Base-by-base conservation (phyloP, 805 yeast species). In the Sugiyamaella mastotermitis region DNA sequence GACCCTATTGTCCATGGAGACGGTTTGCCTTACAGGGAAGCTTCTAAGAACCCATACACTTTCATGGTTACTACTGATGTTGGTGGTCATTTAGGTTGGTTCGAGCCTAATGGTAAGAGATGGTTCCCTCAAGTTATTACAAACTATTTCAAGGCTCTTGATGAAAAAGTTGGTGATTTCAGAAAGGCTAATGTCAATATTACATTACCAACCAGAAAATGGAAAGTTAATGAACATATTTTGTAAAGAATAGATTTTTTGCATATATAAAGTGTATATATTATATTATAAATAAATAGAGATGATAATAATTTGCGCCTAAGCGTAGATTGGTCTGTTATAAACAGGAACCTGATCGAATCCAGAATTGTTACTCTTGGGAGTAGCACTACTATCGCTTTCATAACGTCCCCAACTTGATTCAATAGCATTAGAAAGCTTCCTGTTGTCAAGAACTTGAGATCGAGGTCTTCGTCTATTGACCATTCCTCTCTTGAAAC, bases 41-140 rank as follows among this genome's bases (percentile, higher is more conserved):
- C 73, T 15, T 46, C 52, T 27, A 46, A 54, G 21, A 83, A 83
- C 52, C 92, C 94, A 1, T 75, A 71, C 52, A 60, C 76, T 23
- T 60, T 72, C 31, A 48, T 80, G 51, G 65, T 78, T 4, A 71
- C 76, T 42, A 80, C 88, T 5, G 67, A 71, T 29, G 65, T 72
- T 37, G 95, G 95, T 5, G 94, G 94, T 1, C 95, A 84, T 58
- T 68, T 84, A 38, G 92, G 84, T n/a, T 84, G 81, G 80, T 84
- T 76, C 44, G 66, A 71, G 46, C 60, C 66, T 33, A 62, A 68
- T 18, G 81, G 82, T 18, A 65, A 66, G 29, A 72, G 86, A 50
- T 85, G 94, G 94, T 75, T 70, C 47, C 60, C 74, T 3, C 61
- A 64, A 5, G 80, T 80, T 18, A 43, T 77, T 29, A 57, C 74